phyloP scores from a whole-genome alignment of 257 asterid species.

The Salvia rosmarinus region DNA sequence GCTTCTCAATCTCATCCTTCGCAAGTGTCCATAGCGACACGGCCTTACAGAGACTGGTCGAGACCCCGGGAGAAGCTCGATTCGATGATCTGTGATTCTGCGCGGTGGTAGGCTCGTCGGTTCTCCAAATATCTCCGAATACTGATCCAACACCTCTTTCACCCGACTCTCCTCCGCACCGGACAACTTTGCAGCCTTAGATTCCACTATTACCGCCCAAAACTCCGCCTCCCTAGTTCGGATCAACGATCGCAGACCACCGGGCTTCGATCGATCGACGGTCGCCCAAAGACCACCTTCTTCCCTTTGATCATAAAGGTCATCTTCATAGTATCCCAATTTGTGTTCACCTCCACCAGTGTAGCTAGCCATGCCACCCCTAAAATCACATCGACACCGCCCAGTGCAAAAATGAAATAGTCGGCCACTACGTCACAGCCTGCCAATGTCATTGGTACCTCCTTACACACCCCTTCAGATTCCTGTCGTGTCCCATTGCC shows the following conservation, averaged over 20 bases:
- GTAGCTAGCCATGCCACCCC: background rate
- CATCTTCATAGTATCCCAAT: background rate
- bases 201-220: background rate
- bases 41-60: no score
- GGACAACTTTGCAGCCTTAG: background rate
- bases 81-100: background rate
- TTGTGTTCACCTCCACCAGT: background rate
- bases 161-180: background rate
- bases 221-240: background rate
- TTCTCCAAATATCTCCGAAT: background rate
- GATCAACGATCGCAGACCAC: background rate
- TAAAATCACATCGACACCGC: no score
- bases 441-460: background rate
- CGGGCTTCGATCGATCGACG: background rate
- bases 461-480: background rate
- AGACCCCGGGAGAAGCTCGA: no score
- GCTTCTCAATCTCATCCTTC: no score
- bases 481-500: conserved; percentile 4
- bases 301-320: background rate
- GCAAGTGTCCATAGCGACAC: no score
- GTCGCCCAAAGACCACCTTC: background rate
- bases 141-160: background rate
- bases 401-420: no score
- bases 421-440: background rate
- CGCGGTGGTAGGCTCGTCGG: conserved; percentile 1